These are phyloP conservation scores for Tolypocladium cylindrosporum DNA, from an alignment of 2,329 filamentous ascomycete species.

Conservation along the genomic window DNA sequence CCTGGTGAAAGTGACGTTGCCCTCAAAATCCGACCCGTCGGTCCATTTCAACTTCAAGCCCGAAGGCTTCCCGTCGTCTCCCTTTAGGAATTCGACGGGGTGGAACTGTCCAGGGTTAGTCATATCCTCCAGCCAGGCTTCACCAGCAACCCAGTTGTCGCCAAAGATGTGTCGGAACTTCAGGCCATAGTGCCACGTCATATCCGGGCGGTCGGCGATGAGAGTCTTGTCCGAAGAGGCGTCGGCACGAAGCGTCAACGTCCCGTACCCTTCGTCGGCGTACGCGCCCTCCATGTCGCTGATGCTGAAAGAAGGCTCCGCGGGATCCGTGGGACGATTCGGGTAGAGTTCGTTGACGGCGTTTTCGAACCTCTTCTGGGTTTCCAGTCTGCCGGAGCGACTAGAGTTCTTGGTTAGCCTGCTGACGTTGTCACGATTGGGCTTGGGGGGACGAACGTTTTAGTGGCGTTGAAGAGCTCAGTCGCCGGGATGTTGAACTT, in stretches of 20 bases:
- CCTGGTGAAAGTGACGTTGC: neutral
- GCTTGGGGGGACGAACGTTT: conserved; percentile 8
- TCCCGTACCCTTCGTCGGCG: conserved; percentile 30
- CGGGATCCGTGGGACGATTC: conserved; percentile 19
- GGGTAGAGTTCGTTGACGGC: conserved; percentile 27
- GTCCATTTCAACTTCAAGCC: conserved; percentile 1
- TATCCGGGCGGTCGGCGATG: conserved; percentile 11
- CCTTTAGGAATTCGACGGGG: conserved; percentile 8
- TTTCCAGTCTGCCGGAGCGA: neutral
- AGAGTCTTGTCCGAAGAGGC: conserved; percentile 10
- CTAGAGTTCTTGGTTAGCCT: conserved; percentile 2
- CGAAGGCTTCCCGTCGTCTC: neutral
- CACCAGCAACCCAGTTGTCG: conserved; percentile 15
- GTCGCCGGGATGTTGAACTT: conserved; percentile 11
- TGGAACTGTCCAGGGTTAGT: neutral
- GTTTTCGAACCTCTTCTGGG: conserved; percentile 14
- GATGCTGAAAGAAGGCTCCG: conserved; percentile 21
- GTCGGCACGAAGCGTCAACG: conserved; percentile 9
- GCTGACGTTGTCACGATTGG: no score
- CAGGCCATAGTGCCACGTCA: conserved; percentile 12
- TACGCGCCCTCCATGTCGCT: conserved; percentile 30
- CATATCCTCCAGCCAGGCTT: neutral
- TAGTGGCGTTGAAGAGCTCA: conserved; percentile 9
- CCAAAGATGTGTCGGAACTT: conserved; percentile 17
- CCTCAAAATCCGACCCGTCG: neutral